Base-by-base conservation (phyloP, 192 early-diverging fungal genomes). In the Gamsiella multidivaricata region DNA sequence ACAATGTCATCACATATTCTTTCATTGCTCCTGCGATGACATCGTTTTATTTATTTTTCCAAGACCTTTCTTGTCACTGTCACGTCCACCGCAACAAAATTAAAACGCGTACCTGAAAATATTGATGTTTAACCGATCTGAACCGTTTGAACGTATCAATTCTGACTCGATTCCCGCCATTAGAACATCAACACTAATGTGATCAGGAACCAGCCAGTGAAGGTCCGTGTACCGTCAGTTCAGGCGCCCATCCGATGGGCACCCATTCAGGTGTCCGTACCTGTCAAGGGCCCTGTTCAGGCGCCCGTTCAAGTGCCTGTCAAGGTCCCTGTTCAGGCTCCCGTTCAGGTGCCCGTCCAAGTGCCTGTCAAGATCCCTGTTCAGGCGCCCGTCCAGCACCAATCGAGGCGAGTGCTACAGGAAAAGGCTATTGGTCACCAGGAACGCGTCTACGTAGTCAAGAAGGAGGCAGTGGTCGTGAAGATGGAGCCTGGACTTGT, bases 341-440 rank as follows among this genome's bases (percentile, higher is more conserved):
- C 41, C 6, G 25, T 41, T 5, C 57, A 31, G 25, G 46, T 32
- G 20, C 20, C 60, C 6, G 29, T 18, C 3, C 28, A 1, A 3
- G 41, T 46, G 10, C 46, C 45, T 12, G 46, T 52, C 5, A 5
- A 52, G 50, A 26, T 18, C n/a, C n/a, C n/a, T n/a, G n/a, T n/a
- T 18, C 45, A 46, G 45, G 45, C 45, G n/a, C 45, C 57, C 28
- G 12, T 17, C 23, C 49, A n/a, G 29, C 61, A 52, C 34, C 61
- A 42, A 25, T 15, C 32, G 4, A 46, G 61, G 28, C 36, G 49
- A 42, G 59, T 61, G 2, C 32, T 61, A n/a, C 59, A 61, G 46
- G 45, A 61, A 14, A 47, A 17, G 17, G 5, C 32, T 6, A 28
- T 49, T 31, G 31, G 33, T 20, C 45, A 49, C 12, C 23, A 28